Percentiles rank a stretch among this genome's conserved stretches.
Conservation (phyloP, 352 stramenopile species). For the Pythium angustatum region DNA sequence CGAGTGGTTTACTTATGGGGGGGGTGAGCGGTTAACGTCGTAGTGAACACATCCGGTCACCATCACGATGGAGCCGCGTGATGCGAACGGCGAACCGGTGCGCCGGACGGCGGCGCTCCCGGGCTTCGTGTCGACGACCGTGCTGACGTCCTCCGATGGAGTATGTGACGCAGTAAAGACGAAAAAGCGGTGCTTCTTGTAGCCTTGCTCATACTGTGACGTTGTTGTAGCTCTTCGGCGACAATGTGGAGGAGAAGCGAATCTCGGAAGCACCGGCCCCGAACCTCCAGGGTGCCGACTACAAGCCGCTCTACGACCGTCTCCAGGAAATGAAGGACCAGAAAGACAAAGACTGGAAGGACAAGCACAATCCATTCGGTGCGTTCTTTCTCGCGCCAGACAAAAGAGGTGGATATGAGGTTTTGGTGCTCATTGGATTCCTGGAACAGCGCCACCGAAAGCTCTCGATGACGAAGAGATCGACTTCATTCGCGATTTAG, state of each 20-base stretch:
- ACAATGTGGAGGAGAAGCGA: conserved; percentile 84
- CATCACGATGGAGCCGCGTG: conserved; percentile 32
- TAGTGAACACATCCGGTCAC: background rate
- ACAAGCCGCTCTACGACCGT: conserved; percentile 80
- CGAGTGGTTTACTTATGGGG: conserved; percentile 14
- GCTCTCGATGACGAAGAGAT: conserved; percentile 87
- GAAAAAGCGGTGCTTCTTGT: too few species aligned
- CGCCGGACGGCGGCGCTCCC: conserved; percentile 24
- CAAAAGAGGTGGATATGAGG: background rate
- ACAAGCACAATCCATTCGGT: conserved; percentile 90
- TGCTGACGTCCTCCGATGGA: conserved; percentile 84
- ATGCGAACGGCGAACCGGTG: conserved; percentile 22
- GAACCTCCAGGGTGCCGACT: conserved; percentile 45
- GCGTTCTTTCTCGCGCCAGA: too few species aligned
- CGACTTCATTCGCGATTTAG: conserved; percentile 75
- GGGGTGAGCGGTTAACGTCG: background rate
- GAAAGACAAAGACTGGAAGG: conserved; percentile 87
- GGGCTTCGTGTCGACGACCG: conserved; percentile 81
- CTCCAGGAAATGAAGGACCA: conserved; percentile 76
- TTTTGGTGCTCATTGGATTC: too few species aligned
- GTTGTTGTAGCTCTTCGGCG: conserved; percentile 72
- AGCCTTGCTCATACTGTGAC: background rate
- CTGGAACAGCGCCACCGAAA: conserved; percentile 65
- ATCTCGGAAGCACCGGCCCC: conserved; percentile 64
- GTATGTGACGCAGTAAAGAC: conserved; percentile 36